Base-by-base conservation (phyloP, 352 stramenopile genomes). In the Globisporangium cylindrosporum region DNA sequence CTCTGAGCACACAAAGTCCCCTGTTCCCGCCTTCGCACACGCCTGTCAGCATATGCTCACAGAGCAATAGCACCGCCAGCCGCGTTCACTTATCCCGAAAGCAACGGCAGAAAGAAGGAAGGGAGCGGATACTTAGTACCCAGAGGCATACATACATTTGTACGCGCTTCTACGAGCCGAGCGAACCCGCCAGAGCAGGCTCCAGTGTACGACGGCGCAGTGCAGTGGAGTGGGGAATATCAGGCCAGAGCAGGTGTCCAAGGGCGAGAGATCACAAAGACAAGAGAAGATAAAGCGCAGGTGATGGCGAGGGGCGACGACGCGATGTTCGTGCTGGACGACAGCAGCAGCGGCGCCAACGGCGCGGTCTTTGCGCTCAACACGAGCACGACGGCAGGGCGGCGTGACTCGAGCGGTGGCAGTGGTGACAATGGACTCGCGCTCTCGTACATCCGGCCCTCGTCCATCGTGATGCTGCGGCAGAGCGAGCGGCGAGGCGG, bases 281-380 rank as follows among this genome's bases (percentile, higher is more conserved):
- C 18, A 51, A 22, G 1, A 59, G 27, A 59, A 57, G 49, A 58
- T 12, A 12, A 20, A 15, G 3, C 14, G 14, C n/a, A 59, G 29
- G 24, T 20, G 29, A 59, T 24, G 54, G 34, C 32, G 15, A 59
- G 32, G 15, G 7, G 5, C 25, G 25, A 64, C 36, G 74, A 71
- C 41, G 74, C 72, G 58, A 78, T 84, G 72, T 81, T 81, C 58
- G 76, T 71, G 27, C 51, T 71, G 20, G 58, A 64, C 25, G 65
- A 71, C 54, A 46, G 38, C 24, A 59, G 49, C 49, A 57, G 48
- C 24, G 43, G 57, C 49, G 48, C 36, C 36, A 14, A 51, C 43
- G 43, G 32, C 15, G 49, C 51, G 49, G 53, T 36, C 63, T 71
- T 71, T n/a, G 29, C 62, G 14, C 36, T 57, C 12, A 59, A 66